Base-by-base conservation (phyloP, 169 alveolate genomes). In the Besnoitia besnoiti region DNA sequence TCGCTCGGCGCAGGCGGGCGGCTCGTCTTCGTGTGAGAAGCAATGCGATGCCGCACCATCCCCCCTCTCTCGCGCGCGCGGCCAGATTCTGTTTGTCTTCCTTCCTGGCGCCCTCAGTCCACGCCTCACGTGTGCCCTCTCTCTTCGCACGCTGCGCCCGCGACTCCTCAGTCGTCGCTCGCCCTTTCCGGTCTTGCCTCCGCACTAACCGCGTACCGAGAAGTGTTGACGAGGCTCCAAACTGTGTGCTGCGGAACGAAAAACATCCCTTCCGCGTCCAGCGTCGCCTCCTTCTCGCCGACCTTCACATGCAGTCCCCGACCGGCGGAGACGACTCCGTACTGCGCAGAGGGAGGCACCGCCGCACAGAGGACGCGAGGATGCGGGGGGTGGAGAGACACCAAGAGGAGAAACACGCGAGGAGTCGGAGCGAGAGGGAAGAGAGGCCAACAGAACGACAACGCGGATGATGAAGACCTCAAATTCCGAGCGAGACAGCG, bases 191-290 rank as follows among this genome's bases (percentile, higher is more conserved):
- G n/a, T 16, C 67, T 19, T n/a, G 1, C 24, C 67, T 55, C n/a
- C 24, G 33, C 67, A 5, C 67, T 19, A n/a, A 55, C 67, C 62
- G 62, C 62, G 47, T 16, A 67, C 80, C 46, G 19, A 16, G 37
- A 4, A 30, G 30, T 30, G 85, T 77, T 77, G n/a, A 44, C 10
- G 37, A 77, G 59, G 21, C 87, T 42, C 87, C 87, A 77, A 0
- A 21, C 40, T 0, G 87, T 77, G 87, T 77, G 87, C 14, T 37
- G 55, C 4, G 87, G 87, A 42, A 77, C 30, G 40, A 77, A 77
- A 27, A 77, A 77, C 14, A 77, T 21, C 2, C 59, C 59, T 30
- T 35, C 87, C 21, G n/a, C 59, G 59, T 42, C 59, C 87, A 77
- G 87, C 33, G 19, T 14, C 5, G 37, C 59, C 30, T 77, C 87